Evolutionary conservation across 1,139 yeast genomes (phyloP), one percentile per base, ranked within the genome.

Genomic region (Nakaseomyces delphensis): DNA sequence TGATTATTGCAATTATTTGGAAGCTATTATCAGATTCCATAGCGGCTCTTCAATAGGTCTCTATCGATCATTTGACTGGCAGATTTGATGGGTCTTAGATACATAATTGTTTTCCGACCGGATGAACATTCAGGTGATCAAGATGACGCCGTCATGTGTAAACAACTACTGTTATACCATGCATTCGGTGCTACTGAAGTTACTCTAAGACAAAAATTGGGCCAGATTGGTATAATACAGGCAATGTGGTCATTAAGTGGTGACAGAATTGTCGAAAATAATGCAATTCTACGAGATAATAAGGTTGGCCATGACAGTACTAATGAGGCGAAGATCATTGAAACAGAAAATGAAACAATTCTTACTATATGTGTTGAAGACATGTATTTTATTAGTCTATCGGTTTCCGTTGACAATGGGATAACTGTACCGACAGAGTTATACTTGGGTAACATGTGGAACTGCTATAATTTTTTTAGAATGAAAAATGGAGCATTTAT

Each of bases 211-310:
- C 63, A 57, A 7, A 60, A 61, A 48, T 45, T 65, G 31, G 49
- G 65, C 15, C 56, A 55, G 25, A 53, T 67, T 23, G 70, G 72
- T 3, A 51, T 67, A 13, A 53, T 67, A 4, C 65, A 65, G 43
- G 71, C 69, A 0, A 53, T 66, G 25, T 55, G 60, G 54, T 53
- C 59, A 2, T 58, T 67, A 32, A 55, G 59, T 0, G 18, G 31
- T 28, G 31, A 25, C n/a, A 13, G 31, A 14, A 4, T 28, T 44
- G 48, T 7, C 40, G 52, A 18, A 1, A 37, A 49, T 3, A 53
- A 50, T 14, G 53, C 46, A 13, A 36, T 44, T 2, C 47, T 36
- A n/a, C 21, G 18, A 21, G 30, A 21, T 16, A 13, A 24, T 13
- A 16, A 14, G 9, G 39, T 21, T 5, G 37, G 30, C 11, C 21